phyloP scores from a whole-genome alignment of 2,329 filamentous ascomycete genomes.

The Colletotrichum graminicola region DNA sequence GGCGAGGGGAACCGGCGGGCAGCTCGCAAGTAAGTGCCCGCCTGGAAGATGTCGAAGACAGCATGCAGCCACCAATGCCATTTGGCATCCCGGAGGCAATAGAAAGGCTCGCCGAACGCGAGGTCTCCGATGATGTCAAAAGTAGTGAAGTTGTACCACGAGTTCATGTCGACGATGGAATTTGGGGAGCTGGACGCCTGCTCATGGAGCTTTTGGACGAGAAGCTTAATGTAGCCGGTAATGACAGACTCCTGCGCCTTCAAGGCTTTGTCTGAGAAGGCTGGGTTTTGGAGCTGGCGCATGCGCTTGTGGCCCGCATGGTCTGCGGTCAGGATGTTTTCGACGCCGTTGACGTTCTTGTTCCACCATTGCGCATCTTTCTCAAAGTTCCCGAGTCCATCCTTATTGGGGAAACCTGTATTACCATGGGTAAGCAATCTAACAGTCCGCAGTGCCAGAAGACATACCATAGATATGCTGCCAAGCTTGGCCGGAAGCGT shows the following conservation, averaged over 20 bases:
- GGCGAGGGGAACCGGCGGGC: constrained; percentile 34
- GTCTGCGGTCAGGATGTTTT: constrained; percentile 38
- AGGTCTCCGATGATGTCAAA: constrained; percentile 51
- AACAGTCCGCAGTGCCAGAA: background rate
- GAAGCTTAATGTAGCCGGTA: constrained; percentile 45
- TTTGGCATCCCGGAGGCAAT: constrained; percentile 44
- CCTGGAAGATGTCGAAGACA: constrained; percentile 45
- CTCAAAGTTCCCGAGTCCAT: constrained; percentile 33
- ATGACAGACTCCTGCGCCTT: constrained; percentile 49
- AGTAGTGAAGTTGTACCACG: constrained; percentile 48
- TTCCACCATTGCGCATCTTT: constrained; percentile 41
- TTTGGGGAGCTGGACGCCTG: constrained; percentile 24
- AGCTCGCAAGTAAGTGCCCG: constrained; percentile 34
- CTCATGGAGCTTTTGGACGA: constrained; percentile 45
- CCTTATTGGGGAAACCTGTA: constrained; percentile 29
- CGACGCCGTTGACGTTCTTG: constrained; percentile 40
- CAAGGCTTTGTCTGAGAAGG: constrained; percentile 49
- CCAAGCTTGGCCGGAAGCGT: constrained; percentile 52
- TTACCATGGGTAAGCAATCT: background rate
- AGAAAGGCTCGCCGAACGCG: constrained; percentile 49
- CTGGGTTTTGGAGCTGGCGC: constrained; percentile 46
- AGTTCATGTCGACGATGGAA: constrained; percentile 44
- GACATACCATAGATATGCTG: constrained; percentile 54
- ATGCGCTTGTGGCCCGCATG: constrained; percentile 43
- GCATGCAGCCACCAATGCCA: constrained; percentile 48